These are phyloP conservation scores for Fistulinella cinereoalba DNA, from an alignment of 1,284 basidiomycete species.

Conservation along the genomic window DNA sequence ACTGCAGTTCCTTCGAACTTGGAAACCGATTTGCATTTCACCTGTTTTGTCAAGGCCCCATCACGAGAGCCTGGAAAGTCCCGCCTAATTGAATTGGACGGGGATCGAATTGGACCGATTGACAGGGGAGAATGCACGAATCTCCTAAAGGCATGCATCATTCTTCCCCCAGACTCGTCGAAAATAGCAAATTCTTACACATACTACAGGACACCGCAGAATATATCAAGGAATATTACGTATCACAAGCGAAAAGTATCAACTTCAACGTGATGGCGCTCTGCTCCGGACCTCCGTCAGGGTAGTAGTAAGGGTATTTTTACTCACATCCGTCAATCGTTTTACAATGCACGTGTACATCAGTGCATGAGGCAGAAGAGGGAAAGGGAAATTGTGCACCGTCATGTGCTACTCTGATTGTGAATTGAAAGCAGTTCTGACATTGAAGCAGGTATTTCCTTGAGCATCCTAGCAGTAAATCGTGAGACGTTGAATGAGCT, in stretches of 20 bases:
- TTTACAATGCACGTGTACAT: conserved; percentile 16
- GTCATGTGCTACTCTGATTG: not conserved
- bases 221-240: conserved; percentile 64
- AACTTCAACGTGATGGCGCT: conserved; percentile 56
- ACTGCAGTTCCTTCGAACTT: conserved; percentile 50
- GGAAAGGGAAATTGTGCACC: not conserved
- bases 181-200: conserved; percentile 3
- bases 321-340: not conserved
- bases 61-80: conserved; percentile 24
- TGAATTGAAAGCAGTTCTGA: conserved; percentile 29
- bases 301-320: conserved; percentile 8
- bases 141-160: conserved; percentile 54
- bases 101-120: conserved; percentile 69
- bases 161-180: not conserved
- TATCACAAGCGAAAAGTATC: conserved; percentile 53
- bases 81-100: conserved; percentile 81
- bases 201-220: conserved; percentile 60
- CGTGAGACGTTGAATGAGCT: conserved; percentile 31
- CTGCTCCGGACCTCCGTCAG: conserved; percentile 25
- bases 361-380: not conserved
- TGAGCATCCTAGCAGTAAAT: conserved; percentile 32
- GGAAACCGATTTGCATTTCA: conserved; percentile 80
- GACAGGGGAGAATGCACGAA: conserved; percentile 69
- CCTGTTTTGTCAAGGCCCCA: conserved; percentile 75
- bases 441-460: conserved; percentile 32